These are phyloP conservation scores for Brassica juncea DNA, from an alignment of 345 rosid species.

Conservation along the genomic window DNA sequence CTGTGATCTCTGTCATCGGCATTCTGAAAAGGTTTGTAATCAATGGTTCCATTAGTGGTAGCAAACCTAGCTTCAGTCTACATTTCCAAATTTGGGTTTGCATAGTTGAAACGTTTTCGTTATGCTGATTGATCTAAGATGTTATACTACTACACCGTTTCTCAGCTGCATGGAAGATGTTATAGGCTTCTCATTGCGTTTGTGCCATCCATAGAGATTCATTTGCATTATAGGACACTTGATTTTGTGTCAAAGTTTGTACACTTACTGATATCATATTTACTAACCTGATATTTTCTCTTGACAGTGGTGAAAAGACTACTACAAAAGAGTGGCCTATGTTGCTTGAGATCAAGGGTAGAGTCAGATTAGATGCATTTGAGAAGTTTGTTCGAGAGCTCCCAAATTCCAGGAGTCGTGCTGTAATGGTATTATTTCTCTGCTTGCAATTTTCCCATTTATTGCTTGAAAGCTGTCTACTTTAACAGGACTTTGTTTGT, in stretches of 20 bases:
- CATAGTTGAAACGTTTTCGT: background rate
- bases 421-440: conserved; percentile 80
- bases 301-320: conserved; percentile 73
- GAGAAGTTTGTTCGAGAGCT: conserved; percentile 92
- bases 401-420: conserved; percentile 83
- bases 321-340: conserved; percentile 63
- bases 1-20: conserved; percentile 53
- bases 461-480: background rate
- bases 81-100: background rate
- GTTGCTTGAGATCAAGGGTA: conserved; percentile 76
- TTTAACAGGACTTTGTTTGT: background rate
- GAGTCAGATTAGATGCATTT: conserved; percentile 86
- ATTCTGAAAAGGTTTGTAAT: conserved; percentile 62
- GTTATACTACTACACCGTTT: background rate
- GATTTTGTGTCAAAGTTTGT: background rate
- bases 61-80: background rate
- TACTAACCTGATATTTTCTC: conserved; percentile 11
- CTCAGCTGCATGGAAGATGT: conserved; percentile 6
- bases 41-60: background rate
- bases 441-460: background rate
- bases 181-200: background rate
- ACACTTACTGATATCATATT: background rate
- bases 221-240: background rate
- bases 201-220: background rate
- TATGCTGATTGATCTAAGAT: background rate